These are phyloP conservation scores for Debaryomyces tyrocola DNA, from an alignment of 805 yeast species.

Conservation along the genomic window DNA sequence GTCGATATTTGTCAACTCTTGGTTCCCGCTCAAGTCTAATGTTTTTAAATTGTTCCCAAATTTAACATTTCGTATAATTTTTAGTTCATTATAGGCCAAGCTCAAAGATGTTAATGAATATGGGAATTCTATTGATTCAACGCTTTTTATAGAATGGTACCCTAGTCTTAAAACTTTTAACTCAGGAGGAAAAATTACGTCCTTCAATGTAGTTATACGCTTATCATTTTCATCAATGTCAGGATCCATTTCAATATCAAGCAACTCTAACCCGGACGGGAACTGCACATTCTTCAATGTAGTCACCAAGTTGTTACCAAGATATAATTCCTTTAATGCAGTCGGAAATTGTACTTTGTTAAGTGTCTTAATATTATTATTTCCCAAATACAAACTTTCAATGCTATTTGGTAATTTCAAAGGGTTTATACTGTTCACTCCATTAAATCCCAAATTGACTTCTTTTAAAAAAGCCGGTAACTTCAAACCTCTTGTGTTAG, in stretches of 20 bases:
- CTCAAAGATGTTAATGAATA: constrained; percentile 27
- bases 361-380: constrained; percentile 45
- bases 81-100: constrained; percentile 40
- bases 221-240: constrained; percentile 41
- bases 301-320: constrained; percentile 45
- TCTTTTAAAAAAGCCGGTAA: constrained; percentile 31
- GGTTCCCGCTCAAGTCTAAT: constrained; percentile 43
- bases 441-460: constrained; percentile 36
- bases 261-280: constrained; percentile 36
- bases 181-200: constrained; percentile 37
- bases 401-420: constrained; percentile 42
- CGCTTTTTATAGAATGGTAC: constrained; percentile 37
- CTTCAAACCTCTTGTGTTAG: constrained; percentile 44
- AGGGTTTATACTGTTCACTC: constrained; percentile 47
- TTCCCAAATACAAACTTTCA: constrained; percentile 33
- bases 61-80: constrained; percentile 34
- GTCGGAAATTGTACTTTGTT: constrained; percentile 43
- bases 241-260: constrained; percentile 44
- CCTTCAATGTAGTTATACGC: constrained; percentile 41
- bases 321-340: constrained; percentile 31
- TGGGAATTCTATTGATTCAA: constrained; percentile 43
- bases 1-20: constrained; percentile 37
- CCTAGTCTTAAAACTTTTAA: constrained; percentile 37
- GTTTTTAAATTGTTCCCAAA: constrained; percentile 33
- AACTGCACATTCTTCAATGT: constrained; percentile 44